These are phyloP conservation scores for Orobanche coerulescens DNA, from an alignment of 257 asterid genomes.

Conservation along the genomic window DNA sequence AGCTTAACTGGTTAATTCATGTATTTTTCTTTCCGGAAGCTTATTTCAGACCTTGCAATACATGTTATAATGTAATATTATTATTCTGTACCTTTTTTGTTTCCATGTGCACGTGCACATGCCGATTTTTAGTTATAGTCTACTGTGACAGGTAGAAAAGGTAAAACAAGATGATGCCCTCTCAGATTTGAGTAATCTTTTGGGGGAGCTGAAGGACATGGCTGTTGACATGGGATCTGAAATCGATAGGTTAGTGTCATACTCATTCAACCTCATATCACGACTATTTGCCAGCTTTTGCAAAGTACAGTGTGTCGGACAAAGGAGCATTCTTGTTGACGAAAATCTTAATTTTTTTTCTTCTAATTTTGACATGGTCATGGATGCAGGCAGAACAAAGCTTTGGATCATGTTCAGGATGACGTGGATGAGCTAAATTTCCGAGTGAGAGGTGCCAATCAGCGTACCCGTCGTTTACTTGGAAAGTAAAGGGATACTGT, in stretches of 20 bases:
- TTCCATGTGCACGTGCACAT: not conserved
- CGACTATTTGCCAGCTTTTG: not conserved
- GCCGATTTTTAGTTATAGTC: slow-evolving; percentile 1
- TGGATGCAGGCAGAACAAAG: slow-evolving; percentile 49
- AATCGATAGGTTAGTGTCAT: slow-evolving; percentile 48
- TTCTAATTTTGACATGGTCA: not conserved
- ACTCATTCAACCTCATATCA: not conserved
- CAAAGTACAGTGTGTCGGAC: not conserved
- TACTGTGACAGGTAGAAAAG: slow-evolving; percentile 49
- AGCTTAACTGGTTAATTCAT: not conserved
- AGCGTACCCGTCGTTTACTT: slow-evolving; percentile 51
- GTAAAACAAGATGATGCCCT: slow-evolving; percentile 65
- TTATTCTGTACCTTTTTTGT: slow-evolving; percentile 6
- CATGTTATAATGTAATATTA: not conserved
- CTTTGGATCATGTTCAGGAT: slow-evolving; percentile 47
- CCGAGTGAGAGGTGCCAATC: slow-evolving; percentile 55
- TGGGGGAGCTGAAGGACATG: slow-evolving; percentile 77
- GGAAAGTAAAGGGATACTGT: slow-evolving; percentile 35
- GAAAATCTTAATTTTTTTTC: not conserved
- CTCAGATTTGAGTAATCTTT: slow-evolving; percentile 48
- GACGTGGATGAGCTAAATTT: slow-evolving; percentile 57
- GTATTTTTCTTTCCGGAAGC: not conserved
- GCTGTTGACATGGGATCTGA: slow-evolving; percentile 79
- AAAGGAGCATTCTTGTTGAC: not conserved
- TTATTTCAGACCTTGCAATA: not conserved